Percentiles rank a stretch among this genome's conserved stretches.
These are phyloP conservation scores for Pseudogymnoascus sp. DNA, from an alignment of 2,329 filamentous ascomycete species.

Conservation along the genomic window DNA sequence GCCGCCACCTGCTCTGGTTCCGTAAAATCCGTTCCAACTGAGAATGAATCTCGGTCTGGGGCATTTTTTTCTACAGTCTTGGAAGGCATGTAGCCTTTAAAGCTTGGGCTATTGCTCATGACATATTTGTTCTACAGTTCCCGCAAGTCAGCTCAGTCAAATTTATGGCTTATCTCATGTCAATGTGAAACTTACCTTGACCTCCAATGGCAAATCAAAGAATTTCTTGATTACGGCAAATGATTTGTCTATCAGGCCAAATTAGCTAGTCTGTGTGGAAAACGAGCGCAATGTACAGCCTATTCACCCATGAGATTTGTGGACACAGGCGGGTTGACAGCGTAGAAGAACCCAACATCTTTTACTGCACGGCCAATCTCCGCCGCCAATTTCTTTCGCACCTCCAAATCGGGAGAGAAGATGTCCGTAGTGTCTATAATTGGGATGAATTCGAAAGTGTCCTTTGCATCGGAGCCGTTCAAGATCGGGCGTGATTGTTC, in stretches of 20 bases:
- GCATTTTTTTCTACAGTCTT: not conserved
- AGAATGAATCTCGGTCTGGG: not conserved
- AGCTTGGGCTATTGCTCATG: not conserved
- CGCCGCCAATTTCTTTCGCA: slow-evolving; percentile 26
- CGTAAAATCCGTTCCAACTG: not conserved
- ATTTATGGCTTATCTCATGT: not conserved
- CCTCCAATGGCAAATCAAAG: slow-evolving; percentile 8
- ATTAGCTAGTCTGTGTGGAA: not conserved
- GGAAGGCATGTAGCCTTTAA: not conserved
- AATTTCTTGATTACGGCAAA: slow-evolving; percentile 13
- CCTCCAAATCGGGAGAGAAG: slow-evolving; percentile 24
- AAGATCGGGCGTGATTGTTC: slow-evolving; percentile 14
- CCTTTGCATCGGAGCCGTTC: slow-evolving; percentile 13
- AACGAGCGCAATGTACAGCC: not conserved
- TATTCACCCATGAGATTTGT: not conserved
- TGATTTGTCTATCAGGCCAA: not conserved
- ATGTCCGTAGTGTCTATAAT: slow-evolving; percentile 20
- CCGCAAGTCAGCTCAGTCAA: not conserved
- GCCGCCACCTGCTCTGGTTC: not conserved
- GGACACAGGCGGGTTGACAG: not conserved
- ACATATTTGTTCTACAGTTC: not conserved
- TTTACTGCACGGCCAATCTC: slow-evolving; percentile 29
- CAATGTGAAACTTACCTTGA: slow-evolving; percentile 10
- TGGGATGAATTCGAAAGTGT: slow-evolving; percentile 13
- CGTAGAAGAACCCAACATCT: slow-evolving; percentile 33